Conservation (phyloP, 1,284 basidiomycete species). For the Abortiporus biennis region DNA sequence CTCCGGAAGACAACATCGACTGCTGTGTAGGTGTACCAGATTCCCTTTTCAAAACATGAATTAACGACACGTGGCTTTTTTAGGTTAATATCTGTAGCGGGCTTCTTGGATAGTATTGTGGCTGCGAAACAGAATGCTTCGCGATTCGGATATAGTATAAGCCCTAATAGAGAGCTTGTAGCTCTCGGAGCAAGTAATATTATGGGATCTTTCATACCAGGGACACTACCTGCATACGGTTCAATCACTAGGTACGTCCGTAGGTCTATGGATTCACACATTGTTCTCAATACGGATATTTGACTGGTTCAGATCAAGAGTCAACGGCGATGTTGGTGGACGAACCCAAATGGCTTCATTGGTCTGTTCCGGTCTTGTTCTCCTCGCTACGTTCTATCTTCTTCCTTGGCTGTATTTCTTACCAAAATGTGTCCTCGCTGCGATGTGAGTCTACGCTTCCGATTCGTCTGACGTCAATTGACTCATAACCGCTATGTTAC, state of each 20-base stretch:
- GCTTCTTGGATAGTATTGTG: slow-evolving; percentile 79
- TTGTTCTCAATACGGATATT: slow-evolving; percentile 3
- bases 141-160: slow-evolving; percentile 82
- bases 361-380: slow-evolving; percentile 67
- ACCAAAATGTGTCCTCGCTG: slow-evolving; percentile 78
- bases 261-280: not conserved
- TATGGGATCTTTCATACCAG: slow-evolving; percentile 73
- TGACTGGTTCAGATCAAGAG: slow-evolving; percentile 52
- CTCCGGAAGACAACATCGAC: slow-evolving; percentile 73
- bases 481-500: not conserved
- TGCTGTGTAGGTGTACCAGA: slow-evolving; percentile 50
- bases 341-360: slow-evolving; percentile 86
- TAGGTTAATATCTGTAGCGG: slow-evolving; percentile 71
- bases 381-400: slow-evolving; percentile 84
- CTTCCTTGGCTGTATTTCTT: slow-evolving; percentile 74
- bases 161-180: slow-evolving; percentile 88
- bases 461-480: not conserved
- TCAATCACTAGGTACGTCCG: slow-evolving; percentile 69
- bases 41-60: not conserved
- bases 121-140: slow-evolving; percentile 84
- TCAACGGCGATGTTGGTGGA: slow-evolving; percentile 84
- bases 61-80: slow-evolving; percentile 7
- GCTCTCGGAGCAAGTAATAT: slow-evolving; percentile 85
- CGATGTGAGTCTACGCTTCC: slow-evolving; percentile 48
- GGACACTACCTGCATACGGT: slow-evolving; percentile 84